Percentiles rank a stretch among this genome's conserved stretches.
phyloP scores from a whole-genome alignment of 352 stramenopile species.

The Blastocystis sp. region DNA sequence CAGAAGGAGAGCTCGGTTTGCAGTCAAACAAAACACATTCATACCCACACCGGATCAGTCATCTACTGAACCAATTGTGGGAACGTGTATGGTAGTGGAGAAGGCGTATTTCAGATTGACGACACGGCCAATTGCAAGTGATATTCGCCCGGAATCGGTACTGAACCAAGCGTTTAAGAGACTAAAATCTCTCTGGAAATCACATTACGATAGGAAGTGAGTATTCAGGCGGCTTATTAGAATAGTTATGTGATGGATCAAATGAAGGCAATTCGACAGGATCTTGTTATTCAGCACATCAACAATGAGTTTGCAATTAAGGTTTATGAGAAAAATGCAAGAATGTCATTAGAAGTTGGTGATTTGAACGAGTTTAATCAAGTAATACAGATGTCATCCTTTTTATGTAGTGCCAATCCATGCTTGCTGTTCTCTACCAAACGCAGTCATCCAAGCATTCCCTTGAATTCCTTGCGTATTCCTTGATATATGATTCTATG shows the following conservation, averaged over 20 bases:
- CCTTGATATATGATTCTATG: conserved; percentile 21
- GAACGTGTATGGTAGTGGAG: not conserved
- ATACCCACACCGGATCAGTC: not conserved
- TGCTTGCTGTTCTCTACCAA: conserved; percentile 22
- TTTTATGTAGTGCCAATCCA: conserved; percentile 46
- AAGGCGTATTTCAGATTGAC: conserved; percentile 61
- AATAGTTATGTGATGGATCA: conserved; percentile 83
- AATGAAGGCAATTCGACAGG: conserved; percentile 96
- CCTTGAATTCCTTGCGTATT: conserved; percentile 26
- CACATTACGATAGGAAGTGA: not conserved
- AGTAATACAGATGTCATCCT: not conserved
- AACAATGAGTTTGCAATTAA: conserved; percentile 91
- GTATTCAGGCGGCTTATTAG: conserved; percentile 73
- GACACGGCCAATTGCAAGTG: not conserved
- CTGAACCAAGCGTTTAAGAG: conserved; percentile 27
- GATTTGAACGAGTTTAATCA: conserved; percentile 63
- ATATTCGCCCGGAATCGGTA: conserved; percentile 39
- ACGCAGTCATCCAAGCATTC: not conserved
- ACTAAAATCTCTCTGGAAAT: conserved; percentile 40
- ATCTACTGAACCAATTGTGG: conserved; percentile 17
- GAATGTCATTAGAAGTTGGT: conserved; percentile 85
- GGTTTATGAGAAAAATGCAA: conserved; percentile 94
- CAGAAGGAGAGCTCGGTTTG: conserved; percentile 24
- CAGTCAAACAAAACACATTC: not conserved
- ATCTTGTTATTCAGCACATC: conserved; percentile 94